Evolutionary conservation across 2,329 filamentous ascomycete species (phyloP), one percentile per base, ranked within the genome.

Genomic region (Claviceps digitariae): DNA sequence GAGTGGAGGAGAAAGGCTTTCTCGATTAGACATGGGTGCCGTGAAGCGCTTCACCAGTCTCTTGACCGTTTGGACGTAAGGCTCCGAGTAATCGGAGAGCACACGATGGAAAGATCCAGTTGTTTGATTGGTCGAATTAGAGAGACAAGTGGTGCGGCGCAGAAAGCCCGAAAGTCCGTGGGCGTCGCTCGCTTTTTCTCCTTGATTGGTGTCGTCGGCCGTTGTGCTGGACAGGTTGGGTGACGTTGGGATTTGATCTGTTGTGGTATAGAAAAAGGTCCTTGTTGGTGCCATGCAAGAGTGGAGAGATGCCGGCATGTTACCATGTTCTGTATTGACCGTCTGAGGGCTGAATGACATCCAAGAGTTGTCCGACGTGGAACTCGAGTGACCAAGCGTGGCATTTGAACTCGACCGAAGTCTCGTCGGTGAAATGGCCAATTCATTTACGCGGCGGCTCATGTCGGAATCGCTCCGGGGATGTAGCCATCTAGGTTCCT

Each of bases 401-500:
- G 51, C 31, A 21, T 46, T n/a, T 13, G 44, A 36, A n/a, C 54
- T 50, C 6, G 40, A 46, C 5, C 17, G 12, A 4, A 58, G 25
- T 27, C 72, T 64, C 7, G 63, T 66, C 5, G 69, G 66, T 25
- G 74, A 74, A 20, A 65, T 64, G 20, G 67, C 63, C 4, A 77
- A 65, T 55, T 71, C 67, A n/a, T 64, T 65, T 50, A 80, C 69
- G 29, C 77, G 75, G 34, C 71, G 69, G 46, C 67, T 66, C 72
- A 79, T 78, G 51, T 81, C 77, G 20, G 71, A 68, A 12, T 72
- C 67, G 38, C 68, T 72, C 55, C 71, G 72, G 1, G 78, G 77
- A 21, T 76, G 74, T 50, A 81, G 68, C 71, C 78, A 80, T 61
- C 78, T 72, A 31, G 78, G 76, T 40, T 82, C 76, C 56, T 81